Base-by-base conservation (phyloP, 441 rosid species). In the Breynia disticha region DNA sequence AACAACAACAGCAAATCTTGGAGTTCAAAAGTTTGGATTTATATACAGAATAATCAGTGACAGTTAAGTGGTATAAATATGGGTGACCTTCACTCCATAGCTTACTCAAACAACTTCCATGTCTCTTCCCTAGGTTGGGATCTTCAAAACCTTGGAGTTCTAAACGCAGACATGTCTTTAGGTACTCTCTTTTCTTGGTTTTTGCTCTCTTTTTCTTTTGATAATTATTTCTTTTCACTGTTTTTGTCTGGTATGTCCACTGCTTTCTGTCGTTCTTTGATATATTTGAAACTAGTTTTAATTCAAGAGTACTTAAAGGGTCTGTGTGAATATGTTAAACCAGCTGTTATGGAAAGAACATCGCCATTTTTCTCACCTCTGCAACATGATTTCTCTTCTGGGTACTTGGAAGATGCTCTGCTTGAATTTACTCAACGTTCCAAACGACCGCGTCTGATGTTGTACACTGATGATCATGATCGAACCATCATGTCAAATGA, bases 351-450 rank as follows among this genome's bases (percentile, higher is more conserved):
- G 35, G 35, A 9, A 28, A 9, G 35, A 3, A 28, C 35, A 4
- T 28, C 35, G 1, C 68, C 78, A 0, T 70, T 67, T 32, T 69
- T 76, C 67, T 72, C 76, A 7, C 59, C 83, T 63, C 61, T 71
- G 28, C 81, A 71, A 21, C 67, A 74, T 48, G 85, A 77, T 62
- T 70, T 76, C 18, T 90, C 97, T 16, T 76, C 90, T 41, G 97
- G 97, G 24, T 90, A 90, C 55, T 76, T 89, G 13, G 87, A 89
- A 67, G 97, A 89, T 55, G 97, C 95, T 19, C 61, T 89, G 57
- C 64, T 82, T 2, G 87, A 82, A 66, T 82, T 75, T 39, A 72
- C 65, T 13, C 83, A 75, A 51, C 67, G 78, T 47, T 78, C 87
- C 53, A 90, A 87, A 74, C 73, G 87, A 48, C 67, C 84, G 54